Conservation (phyloP, 169 alveolate species). For the Plasmodium sp. region DNA sequence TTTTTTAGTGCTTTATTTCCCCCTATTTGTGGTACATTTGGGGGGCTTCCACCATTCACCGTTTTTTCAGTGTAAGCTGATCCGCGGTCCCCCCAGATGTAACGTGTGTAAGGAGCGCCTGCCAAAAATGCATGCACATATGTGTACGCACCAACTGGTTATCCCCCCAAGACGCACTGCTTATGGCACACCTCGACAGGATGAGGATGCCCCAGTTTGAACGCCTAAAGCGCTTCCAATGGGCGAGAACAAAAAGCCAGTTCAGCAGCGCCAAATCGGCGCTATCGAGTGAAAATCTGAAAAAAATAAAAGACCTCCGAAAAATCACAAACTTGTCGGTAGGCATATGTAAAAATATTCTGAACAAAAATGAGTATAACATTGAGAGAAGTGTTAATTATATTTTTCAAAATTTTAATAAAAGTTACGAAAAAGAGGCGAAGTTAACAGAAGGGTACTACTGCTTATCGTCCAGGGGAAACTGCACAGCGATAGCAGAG, state of each 20-base stretch:
- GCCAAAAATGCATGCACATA: neutral
- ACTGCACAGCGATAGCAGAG: conserved; percentile 27
- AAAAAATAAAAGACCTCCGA: conserved; percentile 57
- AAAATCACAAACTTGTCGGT: conserved; percentile 59
- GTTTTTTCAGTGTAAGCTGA: neutral
- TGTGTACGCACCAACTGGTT: neutral
- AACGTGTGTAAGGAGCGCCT: neutral
- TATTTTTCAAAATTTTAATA: conserved; percentile 54
- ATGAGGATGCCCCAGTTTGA: neutral
- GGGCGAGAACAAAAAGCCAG: neutral
- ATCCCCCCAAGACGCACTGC: neutral
- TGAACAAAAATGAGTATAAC: conserved; percentile 61
- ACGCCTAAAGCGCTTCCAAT: neutral
- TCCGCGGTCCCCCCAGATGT: neutral
- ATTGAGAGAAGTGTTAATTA: conserved; percentile 51
- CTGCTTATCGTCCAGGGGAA: conserved; percentile 22
- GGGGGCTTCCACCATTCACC: neutral
- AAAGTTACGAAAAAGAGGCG: conserved; percentile 18
- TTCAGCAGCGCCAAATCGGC: conserved; percentile 9
- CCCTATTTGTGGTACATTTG: neutral
- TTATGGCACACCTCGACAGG: neutral
- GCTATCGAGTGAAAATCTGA: conserved; percentile 21
- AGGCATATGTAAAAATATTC: conserved; percentile 44
- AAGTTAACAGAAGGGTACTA: conserved; percentile 68
- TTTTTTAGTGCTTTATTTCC: neutral